These are phyloP conservation scores for Jamesozyma hellenica DNA, from an alignment of 805 yeast genomes.

Conservation along the genomic window DNA sequence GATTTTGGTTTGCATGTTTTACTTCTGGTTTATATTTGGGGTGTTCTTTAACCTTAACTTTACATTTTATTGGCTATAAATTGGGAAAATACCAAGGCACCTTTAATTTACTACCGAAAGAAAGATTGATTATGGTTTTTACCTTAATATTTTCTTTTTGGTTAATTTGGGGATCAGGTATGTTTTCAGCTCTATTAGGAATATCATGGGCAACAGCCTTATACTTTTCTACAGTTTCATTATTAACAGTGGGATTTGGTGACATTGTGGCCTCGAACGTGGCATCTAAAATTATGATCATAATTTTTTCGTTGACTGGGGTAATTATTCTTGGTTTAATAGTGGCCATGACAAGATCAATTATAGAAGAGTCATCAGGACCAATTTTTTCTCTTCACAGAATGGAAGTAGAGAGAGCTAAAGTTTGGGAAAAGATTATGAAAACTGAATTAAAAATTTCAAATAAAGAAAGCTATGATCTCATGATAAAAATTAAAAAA, in stretches of 20 bases:
- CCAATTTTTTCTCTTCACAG: conserved; percentile 60
- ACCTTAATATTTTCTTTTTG: conserved; percentile 56
- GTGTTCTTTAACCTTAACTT: conserved; percentile 42
- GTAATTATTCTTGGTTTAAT: conserved; percentile 65
- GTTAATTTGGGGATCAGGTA: conserved; percentile 62
- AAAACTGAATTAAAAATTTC: conserved; percentile 21
- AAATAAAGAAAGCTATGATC: conserved; percentile 41
- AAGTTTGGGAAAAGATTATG: conserved; percentile 13
- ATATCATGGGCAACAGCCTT: conserved; percentile 55
- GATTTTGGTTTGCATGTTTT: conserved; percentile 70
- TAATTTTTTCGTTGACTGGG: conserved; percentile 61
- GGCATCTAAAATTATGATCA: conserved; percentile 46
- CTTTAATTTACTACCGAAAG: conserved; percentile 56
- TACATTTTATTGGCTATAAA: conserved; percentile 56
- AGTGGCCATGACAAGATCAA: conserved; percentile 56
- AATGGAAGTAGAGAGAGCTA: conserved; percentile 42
- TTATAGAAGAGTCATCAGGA: conserved; percentile 49
- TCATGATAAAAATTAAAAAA: conserved; percentile 44
- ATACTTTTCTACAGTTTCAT: conserved; percentile 63
- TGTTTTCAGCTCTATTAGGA: conserved; percentile 38
- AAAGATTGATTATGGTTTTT: conserved; percentile 64
- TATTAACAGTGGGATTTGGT: conserved; percentile 75
- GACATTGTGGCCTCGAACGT: conserved; percentile 49
- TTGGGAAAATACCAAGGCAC: conserved; percentile 54
- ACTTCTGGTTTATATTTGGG: conserved; percentile 52